Conservation (phyloP, 2,329 filamentous ascomycete genomes). For the Lachnellula occidentalis region DNA sequence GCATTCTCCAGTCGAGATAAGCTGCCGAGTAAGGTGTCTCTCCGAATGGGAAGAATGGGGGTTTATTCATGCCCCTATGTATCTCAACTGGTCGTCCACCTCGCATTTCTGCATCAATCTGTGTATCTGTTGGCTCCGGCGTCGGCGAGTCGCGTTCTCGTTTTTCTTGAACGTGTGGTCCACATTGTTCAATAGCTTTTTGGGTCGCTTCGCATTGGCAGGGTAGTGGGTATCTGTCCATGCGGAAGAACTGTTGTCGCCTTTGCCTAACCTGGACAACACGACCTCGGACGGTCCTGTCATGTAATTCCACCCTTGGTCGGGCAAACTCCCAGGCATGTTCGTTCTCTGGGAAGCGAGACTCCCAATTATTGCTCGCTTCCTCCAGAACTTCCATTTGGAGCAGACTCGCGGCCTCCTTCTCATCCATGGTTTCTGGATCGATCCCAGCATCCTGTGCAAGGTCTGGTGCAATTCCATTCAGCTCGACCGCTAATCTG, state of each 20-base stretch:
- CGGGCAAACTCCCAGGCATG: constrained; percentile 26
- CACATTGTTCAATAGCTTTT: constrained; percentile 10
- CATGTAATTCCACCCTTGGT: neutral
- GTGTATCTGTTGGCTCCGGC: neutral
- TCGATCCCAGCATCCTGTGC: constrained; percentile 10
- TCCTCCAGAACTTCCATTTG: constrained; percentile 27
- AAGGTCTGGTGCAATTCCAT: constrained; percentile 19
- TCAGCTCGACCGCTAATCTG: constrained; percentile 17
- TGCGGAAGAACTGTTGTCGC: constrained; percentile 17
- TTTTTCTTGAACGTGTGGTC: constrained; percentile 11
- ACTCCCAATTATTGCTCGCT: constrained; percentile 26
- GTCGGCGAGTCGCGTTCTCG: neutral
- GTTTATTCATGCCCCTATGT: constrained; percentile 8
- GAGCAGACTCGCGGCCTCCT: constrained; percentile 16
- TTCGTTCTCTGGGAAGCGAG: constrained; percentile 23
- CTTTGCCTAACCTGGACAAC: neutral
- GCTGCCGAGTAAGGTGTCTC: constrained; percentile 26
- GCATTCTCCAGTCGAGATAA: constrained; percentile 21
- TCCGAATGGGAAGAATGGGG: constrained; percentile 25
- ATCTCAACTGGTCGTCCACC: constrained; percentile 2
- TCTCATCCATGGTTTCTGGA: constrained; percentile 2
- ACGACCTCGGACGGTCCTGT: neutral
- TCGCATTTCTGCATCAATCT: neutral
- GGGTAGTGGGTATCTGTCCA: constrained; percentile 19
- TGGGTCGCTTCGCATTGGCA: constrained; percentile 17